These are phyloP conservation scores for Anastatica hierochuntica DNA, from an alignment of 345 rosid species.

Conservation along the genomic window DNA sequence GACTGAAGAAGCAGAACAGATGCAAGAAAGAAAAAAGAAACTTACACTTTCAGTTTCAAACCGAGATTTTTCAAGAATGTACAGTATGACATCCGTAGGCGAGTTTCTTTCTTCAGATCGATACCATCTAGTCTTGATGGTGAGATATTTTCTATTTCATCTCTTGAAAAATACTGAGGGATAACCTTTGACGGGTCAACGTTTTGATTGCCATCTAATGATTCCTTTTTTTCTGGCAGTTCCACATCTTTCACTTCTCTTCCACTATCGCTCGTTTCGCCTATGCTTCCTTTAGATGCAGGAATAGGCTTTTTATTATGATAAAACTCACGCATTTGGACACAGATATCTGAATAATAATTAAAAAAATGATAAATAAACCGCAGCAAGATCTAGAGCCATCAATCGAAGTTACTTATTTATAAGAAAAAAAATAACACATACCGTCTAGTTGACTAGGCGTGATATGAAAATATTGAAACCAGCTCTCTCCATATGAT, in stretches of 20 bases:
- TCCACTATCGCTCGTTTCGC: constrained; percentile 45
- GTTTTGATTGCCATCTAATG: too few relatives aligned
- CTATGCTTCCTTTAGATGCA: constrained; percentile 52
- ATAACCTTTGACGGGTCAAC: too few relatives aligned
- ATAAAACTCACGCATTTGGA: constrained; percentile 68
- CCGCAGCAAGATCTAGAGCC: not conserved
- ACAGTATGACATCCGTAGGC: constrained; percentile 72
- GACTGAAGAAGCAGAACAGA: not conserved
- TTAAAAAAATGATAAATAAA: not conserved
- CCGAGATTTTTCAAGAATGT: constrained; percentile 68
- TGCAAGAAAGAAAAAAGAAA: not conserved
- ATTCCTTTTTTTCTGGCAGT: too few relatives aligned
- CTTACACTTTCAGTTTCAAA: constrained; percentile 70
- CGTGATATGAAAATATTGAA: constrained; percentile 77
- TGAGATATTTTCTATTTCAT: constrained; percentile 70
- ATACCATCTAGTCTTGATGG: constrained; percentile 81
- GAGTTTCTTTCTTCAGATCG: constrained; percentile 63
- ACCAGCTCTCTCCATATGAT: constrained; percentile 70
- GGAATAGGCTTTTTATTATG: constrained; percentile 56
- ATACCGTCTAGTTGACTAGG: constrained; percentile 64
- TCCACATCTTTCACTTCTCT: too few relatives aligned
- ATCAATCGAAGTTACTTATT: too few relatives aligned
- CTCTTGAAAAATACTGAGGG: constrained; percentile 62
- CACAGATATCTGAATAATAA: constrained; percentile 53
- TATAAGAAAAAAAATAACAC: too few relatives aligned